Evolutionary conservation across 345 rosid species (phyloP).

Genomic region (Streptanthus diversifolius): DNA sequence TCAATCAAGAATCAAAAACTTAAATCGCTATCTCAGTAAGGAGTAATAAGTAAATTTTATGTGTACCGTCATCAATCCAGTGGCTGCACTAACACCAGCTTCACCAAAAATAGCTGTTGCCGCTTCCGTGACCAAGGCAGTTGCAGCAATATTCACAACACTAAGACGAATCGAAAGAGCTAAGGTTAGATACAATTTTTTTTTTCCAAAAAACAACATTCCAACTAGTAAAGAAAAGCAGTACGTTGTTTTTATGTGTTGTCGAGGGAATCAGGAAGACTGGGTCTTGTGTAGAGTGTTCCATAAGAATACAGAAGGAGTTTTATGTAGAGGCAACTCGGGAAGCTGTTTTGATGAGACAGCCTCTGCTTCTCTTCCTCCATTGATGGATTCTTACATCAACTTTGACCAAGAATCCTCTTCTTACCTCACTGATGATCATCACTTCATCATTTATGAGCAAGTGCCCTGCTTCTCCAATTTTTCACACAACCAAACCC

Average conservation of each 20-base stretch:
- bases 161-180: slow-evolving; percentile 43
- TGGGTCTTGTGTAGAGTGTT: slow-evolving; percentile 83
- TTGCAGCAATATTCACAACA: slow-evolving; percentile 97
- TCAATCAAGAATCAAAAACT: slow-evolving; percentile 13
- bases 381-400: slow-evolving; percentile 67
- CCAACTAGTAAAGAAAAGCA: slow-evolving; percentile 24
- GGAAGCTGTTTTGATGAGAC: slow-evolving; percentile 50
- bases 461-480: slow-evolving; percentile 99
- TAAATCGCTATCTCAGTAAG: slow-evolving; percentile 49
- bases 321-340: slow-evolving; percentile 36
- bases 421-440: slow-evolving; percentile 35
- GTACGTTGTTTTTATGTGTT: slow-evolving; percentile 62
- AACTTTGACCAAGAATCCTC: slow-evolving; percentile 46
- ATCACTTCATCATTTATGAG: slow-evolving; percentile 34
- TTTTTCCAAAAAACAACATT: slow-evolving; percentile 28
- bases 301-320: slow-evolving; percentile 48
- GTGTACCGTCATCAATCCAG: slow-evolving; percentile 94
- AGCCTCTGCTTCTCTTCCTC: slow-evolving; percentile 59
- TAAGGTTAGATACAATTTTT: slow-evolving; percentile 27
- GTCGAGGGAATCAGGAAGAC: slow-evolving; percentile 53
- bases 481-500: slow-evolving; percentile 42
- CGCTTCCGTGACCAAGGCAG: slow-evolving; percentile 96
- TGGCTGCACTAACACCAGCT: slow-evolving; percentile 96
- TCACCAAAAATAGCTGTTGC: slow-evolving; percentile 90
- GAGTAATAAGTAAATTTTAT: background rate